phyloP scores from a whole-genome alignment of 495 filamentous ascomycete species.

The Daldinia caldariorum region DNA sequence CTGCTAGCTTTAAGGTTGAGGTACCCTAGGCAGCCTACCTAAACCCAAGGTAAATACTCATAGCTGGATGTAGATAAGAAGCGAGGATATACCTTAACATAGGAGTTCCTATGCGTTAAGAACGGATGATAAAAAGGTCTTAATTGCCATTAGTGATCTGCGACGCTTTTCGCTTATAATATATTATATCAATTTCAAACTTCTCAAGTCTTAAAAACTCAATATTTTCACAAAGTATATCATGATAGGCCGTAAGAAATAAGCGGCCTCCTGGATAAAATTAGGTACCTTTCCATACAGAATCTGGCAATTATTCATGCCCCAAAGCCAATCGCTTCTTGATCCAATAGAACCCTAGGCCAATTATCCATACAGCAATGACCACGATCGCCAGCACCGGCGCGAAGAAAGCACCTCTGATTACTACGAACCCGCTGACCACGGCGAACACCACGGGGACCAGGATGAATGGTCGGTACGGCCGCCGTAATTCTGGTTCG shows the following conservation, averaged over 20 bases:
- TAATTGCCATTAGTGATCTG: too few relatives aligned
- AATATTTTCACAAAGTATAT: too few relatives aligned
- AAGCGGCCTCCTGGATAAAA: neutral
- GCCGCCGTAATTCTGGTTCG: slow-evolving; percentile 57
- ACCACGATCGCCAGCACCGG: slow-evolving; percentile 60
- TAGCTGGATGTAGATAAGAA: too few relatives aligned
- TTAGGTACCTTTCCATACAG: neutral
- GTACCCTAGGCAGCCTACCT: too few relatives aligned
- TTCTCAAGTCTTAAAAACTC: too few relatives aligned
- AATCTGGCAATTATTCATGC: slow-evolving; percentile 11
- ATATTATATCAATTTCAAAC: too few relatives aligned
- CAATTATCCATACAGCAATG: slow-evolving; percentile 57
- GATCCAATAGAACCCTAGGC: slow-evolving; percentile 54
- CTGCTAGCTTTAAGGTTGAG: neutral
- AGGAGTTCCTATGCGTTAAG: too few relatives aligned
- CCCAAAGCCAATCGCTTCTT: slow-evolving; percentile 30
- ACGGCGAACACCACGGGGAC: slow-evolving; percentile 59
- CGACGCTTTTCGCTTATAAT: too few relatives aligned
- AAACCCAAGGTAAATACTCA: too few relatives aligned
- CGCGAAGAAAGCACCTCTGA: slow-evolving; percentile 63
- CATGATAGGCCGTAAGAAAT: neutral
- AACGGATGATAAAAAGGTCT: too few relatives aligned
- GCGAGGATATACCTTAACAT: too few relatives aligned
- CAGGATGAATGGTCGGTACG: slow-evolving; percentile 59
- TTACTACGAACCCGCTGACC: slow-evolving; percentile 64